These are phyloP conservation scores for Turnera subulata DNA, from an alignment of 345 rosid genomes.

Conservation along the genomic window DNA sequence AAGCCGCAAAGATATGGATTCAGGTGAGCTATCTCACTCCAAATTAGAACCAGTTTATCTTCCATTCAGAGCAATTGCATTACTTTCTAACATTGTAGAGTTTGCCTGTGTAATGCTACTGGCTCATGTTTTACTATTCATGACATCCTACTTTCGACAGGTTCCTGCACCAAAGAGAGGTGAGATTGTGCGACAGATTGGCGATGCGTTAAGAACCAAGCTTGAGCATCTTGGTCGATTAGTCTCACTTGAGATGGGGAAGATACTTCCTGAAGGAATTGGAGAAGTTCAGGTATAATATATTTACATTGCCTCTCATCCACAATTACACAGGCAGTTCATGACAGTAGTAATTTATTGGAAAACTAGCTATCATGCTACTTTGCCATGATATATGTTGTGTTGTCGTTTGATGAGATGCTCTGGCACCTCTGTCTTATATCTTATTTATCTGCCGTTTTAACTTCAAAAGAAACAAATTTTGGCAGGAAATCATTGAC, in stretches of 20 bases:
- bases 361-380: neutral
- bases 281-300: constrained; percentile 88
- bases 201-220: constrained; percentile 80
- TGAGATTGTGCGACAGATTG: constrained; percentile 91
- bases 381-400: no score
- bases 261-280: constrained; percentile 90
- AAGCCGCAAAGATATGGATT: constrained; percentile 86
- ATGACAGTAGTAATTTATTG: neutral
- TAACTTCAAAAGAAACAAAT: constrained; percentile 5
- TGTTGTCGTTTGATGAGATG: neutral
- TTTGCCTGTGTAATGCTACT: neutral
- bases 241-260: constrained; percentile 97
- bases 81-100: neutral
- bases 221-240: constrained; percentile 80
- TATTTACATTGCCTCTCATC: neutral
- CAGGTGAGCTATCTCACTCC: constrained; percentile 38
- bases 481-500: constrained; percentile 88
- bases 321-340: neutral
- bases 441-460: neutral
- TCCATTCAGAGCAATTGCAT: neutral
- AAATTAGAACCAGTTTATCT: neutral
- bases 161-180: constrained; percentile 99
- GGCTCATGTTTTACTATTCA: neutral
- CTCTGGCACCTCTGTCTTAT: neutral
- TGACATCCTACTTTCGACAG: constrained; percentile 25